A percentile compares a stretch with the other conserved stretches of the same genome.
phyloP scores from a whole-genome alignment of 1,284 basidiomycete species.

The Bondarzewia mesenterica region DNA sequence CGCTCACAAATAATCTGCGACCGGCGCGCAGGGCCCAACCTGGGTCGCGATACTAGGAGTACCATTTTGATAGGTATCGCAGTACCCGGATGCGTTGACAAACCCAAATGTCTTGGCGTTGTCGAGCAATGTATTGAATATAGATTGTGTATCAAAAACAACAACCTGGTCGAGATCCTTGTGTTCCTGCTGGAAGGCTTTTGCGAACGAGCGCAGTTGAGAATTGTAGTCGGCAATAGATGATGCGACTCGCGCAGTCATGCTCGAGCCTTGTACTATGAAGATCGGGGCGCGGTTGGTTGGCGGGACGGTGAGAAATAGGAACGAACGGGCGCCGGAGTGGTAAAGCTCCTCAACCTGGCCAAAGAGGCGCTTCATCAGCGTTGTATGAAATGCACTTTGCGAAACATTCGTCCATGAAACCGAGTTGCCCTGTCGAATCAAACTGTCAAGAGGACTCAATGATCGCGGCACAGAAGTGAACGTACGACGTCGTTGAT shows the following conservation, averaged over 20 bases:
- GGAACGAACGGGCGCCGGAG: slow-evolving; percentile 51
- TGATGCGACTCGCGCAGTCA: slow-evolving; percentile 28
- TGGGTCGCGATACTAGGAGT: slow-evolving; percentile 43
- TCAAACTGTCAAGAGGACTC: background rate
- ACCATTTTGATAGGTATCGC: slow-evolving; percentile 50
- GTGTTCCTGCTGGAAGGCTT: slow-evolving; percentile 34
- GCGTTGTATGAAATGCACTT: slow-evolving; percentile 36
- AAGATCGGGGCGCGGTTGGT: slow-evolving; percentile 50
- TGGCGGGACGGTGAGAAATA: slow-evolving; percentile 63
- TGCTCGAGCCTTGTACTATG: slow-evolving; percentile 37
- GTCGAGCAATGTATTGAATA: slow-evolving; percentile 52
- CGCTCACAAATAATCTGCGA: slow-evolving; percentile 56
- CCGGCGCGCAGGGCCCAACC: slow-evolving; percentile 47
- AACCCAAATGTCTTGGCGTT: slow-evolving; percentile 44
- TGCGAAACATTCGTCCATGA: slow-evolving; percentile 47
- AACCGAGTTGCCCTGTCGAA: slow-evolving; percentile 36
- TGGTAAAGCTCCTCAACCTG: slow-evolving; percentile 50
- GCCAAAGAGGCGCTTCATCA: slow-evolving; percentile 49
- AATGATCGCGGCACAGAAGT: background rate
- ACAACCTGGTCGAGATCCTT: slow-evolving; percentile 33
- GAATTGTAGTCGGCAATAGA: slow-evolving; percentile 44
- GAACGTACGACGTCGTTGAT: slow-evolving; percentile 52
- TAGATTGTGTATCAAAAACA: slow-evolving; percentile 47
- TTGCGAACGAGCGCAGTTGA: slow-evolving; percentile 31
- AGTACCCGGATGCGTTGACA: slow-evolving; percentile 50